Conservation (phyloP, 805 yeast species). For the Candida palmyrensis region DNA sequence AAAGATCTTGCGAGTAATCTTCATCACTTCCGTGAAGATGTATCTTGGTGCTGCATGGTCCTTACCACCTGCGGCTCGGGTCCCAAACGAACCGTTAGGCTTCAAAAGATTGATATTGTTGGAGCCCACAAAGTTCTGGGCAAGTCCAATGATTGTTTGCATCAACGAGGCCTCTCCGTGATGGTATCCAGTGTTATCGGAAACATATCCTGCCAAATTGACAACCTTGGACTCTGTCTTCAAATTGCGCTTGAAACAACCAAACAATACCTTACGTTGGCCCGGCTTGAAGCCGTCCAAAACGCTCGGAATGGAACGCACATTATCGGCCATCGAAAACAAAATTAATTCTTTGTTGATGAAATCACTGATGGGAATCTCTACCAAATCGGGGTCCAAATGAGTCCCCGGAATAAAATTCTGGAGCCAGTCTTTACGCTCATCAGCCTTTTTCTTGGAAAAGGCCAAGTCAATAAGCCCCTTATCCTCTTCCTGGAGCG, state of each 20-base stretch:
- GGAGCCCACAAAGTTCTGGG: conserved; percentile 92
- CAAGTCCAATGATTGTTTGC: conserved; percentile 89
- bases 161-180: conserved; percentile 89
- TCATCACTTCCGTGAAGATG: conserved; percentile 79
- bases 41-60: conserved; percentile 98
- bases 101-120: conserved; percentile 78
- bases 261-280: conserved; percentile 88
- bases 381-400: conserved; percentile 68
- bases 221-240: conserved; percentile 81
- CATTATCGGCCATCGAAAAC: conserved; percentile 94
- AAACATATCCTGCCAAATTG: conserved; percentile 83
- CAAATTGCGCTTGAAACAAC: conserved; percentile 78
- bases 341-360: conserved; percentile 92
- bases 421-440: conserved; percentile 94
- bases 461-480: conserved; percentile 85
- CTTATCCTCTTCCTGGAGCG: conserved; percentile 73
- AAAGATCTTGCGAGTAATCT: conserved; percentile 71
- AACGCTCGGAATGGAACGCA: conserved; percentile 90
- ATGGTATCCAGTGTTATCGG: conserved; percentile 88
- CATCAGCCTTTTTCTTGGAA: conserved; percentile 92
- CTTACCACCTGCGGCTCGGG: conserved; percentile 95
- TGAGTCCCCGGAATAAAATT: conserved; percentile 89
- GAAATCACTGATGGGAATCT: conserved; percentile 88
- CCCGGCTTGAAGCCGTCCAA: conserved; percentile 97
- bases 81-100: conserved; percentile 96